Evolutionary conservation across 169 alveolate genomes (phyloP).

Genomic region (Plasmodium chabaudi): DNA sequence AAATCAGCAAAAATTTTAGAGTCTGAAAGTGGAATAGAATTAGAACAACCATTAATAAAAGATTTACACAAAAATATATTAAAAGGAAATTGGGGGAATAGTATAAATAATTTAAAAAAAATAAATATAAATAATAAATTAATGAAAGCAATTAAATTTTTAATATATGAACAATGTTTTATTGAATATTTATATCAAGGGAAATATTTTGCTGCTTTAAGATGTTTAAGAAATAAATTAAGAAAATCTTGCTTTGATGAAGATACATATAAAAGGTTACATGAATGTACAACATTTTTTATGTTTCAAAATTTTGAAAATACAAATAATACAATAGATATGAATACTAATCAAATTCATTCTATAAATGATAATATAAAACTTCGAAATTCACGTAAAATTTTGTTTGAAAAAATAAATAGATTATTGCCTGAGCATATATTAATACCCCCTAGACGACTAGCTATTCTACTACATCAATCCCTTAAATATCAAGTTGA

Average conservation of each 20-base stretch:
- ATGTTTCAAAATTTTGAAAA: slow-evolving; percentile 12
- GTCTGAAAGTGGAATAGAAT: slow-evolving; percentile 77
- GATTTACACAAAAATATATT: slow-evolving; percentile 77
- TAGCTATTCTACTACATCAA: slow-evolving; percentile 74
- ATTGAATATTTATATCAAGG: slow-evolving; percentile 77
- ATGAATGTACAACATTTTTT: slow-evolving; percentile 61
- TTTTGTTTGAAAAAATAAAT: slow-evolving; percentile 68
- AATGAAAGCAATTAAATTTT: slow-evolving; percentile 79
- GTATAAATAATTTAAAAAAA: slow-evolving; percentile 70
- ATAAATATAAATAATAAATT: slow-evolving; percentile 70
- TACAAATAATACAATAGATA: not conserved
- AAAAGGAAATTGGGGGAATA: slow-evolving; percentile 78
- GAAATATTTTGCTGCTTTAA: slow-evolving; percentile 78
- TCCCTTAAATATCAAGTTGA: slow-evolving; percentile 65
- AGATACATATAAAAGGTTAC: slow-evolving; percentile 69
- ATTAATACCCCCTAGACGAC: slow-evolving; percentile 61
- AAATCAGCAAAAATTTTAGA: slow-evolving; percentile 78
- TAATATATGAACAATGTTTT: slow-evolving; percentile 82
- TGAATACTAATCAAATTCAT: not conserved
- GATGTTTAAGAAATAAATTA: slow-evolving; percentile 78
- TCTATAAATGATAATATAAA: slow-evolving; percentile 15
- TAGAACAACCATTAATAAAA: slow-evolving; percentile 76
- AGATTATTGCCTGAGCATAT: slow-evolving; percentile 70
- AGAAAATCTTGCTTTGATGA: slow-evolving; percentile 39
- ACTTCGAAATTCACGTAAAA: slow-evolving; percentile 24